Conservation (phyloP, 2,329 filamentous ascomycete genomes). For the Neopestalotiopsis sp. region DNA sequence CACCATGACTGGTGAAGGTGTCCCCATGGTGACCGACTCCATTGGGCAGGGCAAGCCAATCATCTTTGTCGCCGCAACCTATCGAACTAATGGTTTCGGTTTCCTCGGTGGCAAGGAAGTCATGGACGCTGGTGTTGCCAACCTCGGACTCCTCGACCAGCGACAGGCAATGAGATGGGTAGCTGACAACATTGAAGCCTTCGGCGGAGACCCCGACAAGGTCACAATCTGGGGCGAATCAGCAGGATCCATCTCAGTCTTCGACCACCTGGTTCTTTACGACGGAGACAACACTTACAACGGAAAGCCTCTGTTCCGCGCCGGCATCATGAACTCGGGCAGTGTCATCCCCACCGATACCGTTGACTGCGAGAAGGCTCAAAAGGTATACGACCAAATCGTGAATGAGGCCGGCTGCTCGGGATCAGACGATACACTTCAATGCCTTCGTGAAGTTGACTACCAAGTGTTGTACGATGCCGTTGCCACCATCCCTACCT, state of each 20-base stretch:
- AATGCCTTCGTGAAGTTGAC: slow-evolving; percentile 66
- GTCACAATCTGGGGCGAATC: slow-evolving; percentile 82
- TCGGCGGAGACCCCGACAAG: slow-evolving; percentile 76
- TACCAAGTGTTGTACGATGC: slow-evolving; percentile 65
- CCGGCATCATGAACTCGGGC: slow-evolving; percentile 39
- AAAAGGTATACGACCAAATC: slow-evolving; percentile 59
- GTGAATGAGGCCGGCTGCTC: slow-evolving; percentile 66
- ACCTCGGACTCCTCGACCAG: slow-evolving; percentile 76
- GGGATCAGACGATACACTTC: slow-evolving; percentile 58
- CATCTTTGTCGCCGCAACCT: slow-evolving; percentile 79
- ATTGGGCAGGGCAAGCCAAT: slow-evolving; percentile 63
- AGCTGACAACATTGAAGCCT: slow-evolving; percentile 75
- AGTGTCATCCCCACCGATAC: neutral
- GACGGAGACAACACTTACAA: slow-evolving; percentile 77
- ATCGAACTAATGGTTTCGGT: slow-evolving; percentile 76
- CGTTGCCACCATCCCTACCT: slow-evolving; percentile 70
- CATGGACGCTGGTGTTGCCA: slow-evolving; percentile 68
- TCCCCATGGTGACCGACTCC: slow-evolving; percentile 49
- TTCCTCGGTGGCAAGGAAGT: slow-evolving; percentile 75
- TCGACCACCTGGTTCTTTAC: slow-evolving; percentile 78
- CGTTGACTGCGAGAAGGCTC: neutral
- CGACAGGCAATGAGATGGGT: slow-evolving; percentile 76
- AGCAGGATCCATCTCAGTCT: slow-evolving; percentile 73
- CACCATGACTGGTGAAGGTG: slow-evolving; percentile 55
- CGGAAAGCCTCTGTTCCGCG: slow-evolving; percentile 75